Base-by-base conservation (phyloP, 768 basidiomycete species). In the Phaeolepiota aurea region DNA sequence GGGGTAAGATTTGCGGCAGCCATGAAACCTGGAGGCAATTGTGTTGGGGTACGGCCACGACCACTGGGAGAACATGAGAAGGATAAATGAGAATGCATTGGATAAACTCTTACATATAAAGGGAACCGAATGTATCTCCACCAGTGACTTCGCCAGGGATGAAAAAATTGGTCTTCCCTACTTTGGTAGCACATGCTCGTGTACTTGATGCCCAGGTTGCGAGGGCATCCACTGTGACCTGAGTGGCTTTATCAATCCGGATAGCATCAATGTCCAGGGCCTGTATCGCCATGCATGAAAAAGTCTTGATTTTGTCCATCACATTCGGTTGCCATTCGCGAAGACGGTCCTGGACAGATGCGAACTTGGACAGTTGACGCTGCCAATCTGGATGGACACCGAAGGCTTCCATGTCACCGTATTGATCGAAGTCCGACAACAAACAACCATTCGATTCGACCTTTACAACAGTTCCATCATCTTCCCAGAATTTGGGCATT, bases 331-430 rank as follows among this genome's bases (percentile, higher is more conserved):
- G 75, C 92, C 92, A 96, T 66, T 96, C 92, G 33, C 91, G 76
- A 25, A 94, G 77, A 73, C 92, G 87, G 58, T 96, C 92, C 55
- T 96, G 92, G 3, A 94, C 92, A 42, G 91, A 93, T 25, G 92
- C 90, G 59, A 94, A 94, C 56, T 96, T 96, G 49, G 89, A 78
- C 15, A 96, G 66, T 58, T 96, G 87, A 72, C 92, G 91, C 55
- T 94, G 77, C 86, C 80, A 91, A 64, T 89, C 84, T 33, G 86
- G 87, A 62, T 89, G 87, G 20, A 96, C 91, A 82, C 92, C 92
- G 56, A 94, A 94, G 47, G 92, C 92, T 59, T 96, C 92, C 78
- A 90, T 89, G 63, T 96, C 92, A 47, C 92, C 92, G 50, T 86
- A 96, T 45, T 94, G 91, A 61, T 96, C 92, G 50, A 94, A 93